Percentiles rank a stretch among this genome's conserved stretches.
Evolutionary conservation across 2,329 filamentous ascomycete species (phyloP).

Genomic region (Graphiopsis chlorocephala): DNA sequence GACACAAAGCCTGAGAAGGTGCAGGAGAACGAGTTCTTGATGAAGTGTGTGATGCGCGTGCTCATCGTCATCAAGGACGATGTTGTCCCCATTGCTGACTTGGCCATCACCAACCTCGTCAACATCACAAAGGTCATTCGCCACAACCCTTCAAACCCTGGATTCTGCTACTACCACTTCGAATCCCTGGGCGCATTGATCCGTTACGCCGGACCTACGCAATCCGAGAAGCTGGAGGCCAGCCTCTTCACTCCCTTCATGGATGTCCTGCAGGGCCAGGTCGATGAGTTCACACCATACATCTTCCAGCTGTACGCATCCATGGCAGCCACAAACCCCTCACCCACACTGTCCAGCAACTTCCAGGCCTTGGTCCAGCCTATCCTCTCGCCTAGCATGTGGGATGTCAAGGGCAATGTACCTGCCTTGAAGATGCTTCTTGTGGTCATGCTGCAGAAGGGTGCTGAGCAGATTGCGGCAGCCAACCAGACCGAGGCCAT

Average conservation of each 20-base stretch:
- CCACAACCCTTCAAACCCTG: constrained; percentile 91
- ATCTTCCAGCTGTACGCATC: constrained; percentile 94
- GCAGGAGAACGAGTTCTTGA: constrained; percentile 97
- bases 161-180: constrained; percentile 98
- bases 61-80: constrained; percentile 89
- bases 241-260: constrained; percentile 82
- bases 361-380: constrained; percentile 77
- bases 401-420: constrained; percentile 90
- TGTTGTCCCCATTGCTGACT: constrained; percentile 69
- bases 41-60: constrained; percentile 98
- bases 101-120: constrained; percentile 78
- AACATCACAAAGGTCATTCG: constrained; percentile 89
- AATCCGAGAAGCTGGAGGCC: constrained; percentile 72
- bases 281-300: constrained; percentile 93
- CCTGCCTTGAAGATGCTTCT: constrained; percentile 85
- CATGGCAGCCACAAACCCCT: constrained; percentile 80
- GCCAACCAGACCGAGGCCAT: constrained; percentile 83
- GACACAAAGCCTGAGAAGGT: constrained; percentile 84
- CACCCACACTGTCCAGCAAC: constrained; percentile 72
- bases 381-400: constrained; percentile 75
- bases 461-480: constrained; percentile 67
- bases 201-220: constrained; percentile 65
- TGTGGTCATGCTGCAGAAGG: constrained; percentile 77
- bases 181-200: constrained; percentile 90
- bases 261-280: constrained; percentile 73